Evolutionary conservation across 305 asterid genomes (phyloP).

Genomic region (Fraxinus ornus): DNA sequence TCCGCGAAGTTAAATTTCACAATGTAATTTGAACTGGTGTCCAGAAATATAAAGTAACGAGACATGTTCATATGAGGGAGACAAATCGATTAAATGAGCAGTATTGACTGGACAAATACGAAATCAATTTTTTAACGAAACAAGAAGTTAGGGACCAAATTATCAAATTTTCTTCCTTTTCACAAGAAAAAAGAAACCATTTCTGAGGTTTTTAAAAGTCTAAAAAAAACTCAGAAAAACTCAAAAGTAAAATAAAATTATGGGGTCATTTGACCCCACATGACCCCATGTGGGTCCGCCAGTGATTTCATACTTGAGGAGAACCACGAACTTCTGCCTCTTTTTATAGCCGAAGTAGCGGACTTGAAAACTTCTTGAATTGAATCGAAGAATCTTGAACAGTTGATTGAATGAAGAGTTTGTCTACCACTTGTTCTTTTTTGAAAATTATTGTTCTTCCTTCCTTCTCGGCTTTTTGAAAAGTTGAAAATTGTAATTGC

Average conservation of each 20-base stretch:
- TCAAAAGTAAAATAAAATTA: too few relatives aligned
- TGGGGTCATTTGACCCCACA: too few relatives aligned
- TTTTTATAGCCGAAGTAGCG: too few relatives aligned
- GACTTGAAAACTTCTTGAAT: too few relatives aligned
- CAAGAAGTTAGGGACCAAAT: neutral
- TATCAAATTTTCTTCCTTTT: neutral
- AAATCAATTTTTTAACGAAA: neutral
- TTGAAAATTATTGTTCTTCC: too few relatives aligned
- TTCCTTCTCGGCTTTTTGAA: too few relatives aligned
- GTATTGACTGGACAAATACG: neutral
- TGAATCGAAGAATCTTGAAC: too few relatives aligned
- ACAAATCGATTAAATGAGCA: neutral
- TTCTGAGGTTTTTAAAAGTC: neutral
- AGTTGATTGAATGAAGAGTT: too few relatives aligned
- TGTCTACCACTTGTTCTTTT: too few relatives aligned
- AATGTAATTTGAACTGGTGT: neutral
- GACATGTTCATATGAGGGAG: neutral
- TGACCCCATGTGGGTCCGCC: too few relatives aligned
- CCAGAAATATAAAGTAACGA: neutral
- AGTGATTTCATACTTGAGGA: too few relatives aligned
- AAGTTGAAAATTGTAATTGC: neutral
- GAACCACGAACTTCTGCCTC: too few relatives aligned
- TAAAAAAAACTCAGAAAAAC: neutral
- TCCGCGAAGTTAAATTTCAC: neutral
- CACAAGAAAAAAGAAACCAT: neutral